A percentile compares a stretch with the other conserved stretches of the same genome.
Evolutionary conservation across 495 filamentous ascomycete species (phyloP).

Genomic region (Parathielavia hyrcaniae): DNA sequence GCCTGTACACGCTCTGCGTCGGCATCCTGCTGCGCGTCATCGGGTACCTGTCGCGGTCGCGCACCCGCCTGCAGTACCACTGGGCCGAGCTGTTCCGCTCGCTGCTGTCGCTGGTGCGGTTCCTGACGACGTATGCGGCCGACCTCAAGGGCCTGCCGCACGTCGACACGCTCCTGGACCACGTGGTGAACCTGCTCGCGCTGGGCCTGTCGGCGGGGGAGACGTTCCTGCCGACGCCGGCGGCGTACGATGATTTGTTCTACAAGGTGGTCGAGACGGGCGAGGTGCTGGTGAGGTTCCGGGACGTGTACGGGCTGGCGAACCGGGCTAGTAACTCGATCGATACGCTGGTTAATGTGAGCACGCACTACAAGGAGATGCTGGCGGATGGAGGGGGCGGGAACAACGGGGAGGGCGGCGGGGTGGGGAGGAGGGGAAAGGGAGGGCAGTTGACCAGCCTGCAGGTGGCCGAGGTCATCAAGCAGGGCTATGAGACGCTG

Average conservation of each 20-base stretch:
- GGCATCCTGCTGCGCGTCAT: conserved; percentile 74
- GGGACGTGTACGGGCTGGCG: conserved; percentile 59
- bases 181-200: conserved; percentile 76
- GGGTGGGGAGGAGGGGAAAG: conserved; percentile 26
- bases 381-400: conserved; percentile 54
- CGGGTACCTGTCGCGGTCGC: conserved; percentile 73
- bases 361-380: conserved; percentile 77
- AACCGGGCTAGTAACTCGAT: conserved; percentile 59
- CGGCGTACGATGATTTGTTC: conserved; percentile 91
- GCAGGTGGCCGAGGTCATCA: conserved; percentile 86
- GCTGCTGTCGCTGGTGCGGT: conserved; percentile 81
- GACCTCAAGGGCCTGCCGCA: conserved; percentile 61
- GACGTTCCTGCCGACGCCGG: conserved; percentile 81
- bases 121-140: conserved; percentile 75
- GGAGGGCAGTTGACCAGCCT: conserved; percentile 60
- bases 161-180: conserved; percentile 56
- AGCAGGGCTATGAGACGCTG: conserved; percentile 90
- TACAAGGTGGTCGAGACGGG: conserved; percentile 95
- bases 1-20: conserved; percentile 74
- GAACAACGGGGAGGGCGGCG: conserved; percentile 42
- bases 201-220: conserved; percentile 84
- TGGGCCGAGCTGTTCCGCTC: conserved; percentile 95
- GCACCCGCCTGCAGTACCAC: conserved; percentile 75
- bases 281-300: conserved; percentile 76
- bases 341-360: conserved; percentile 75